Percentiles rank a stretch among this genome's conserved stretches.
Evolutionary conservation across 176 grass and related monocot genomes (phyloP).

Genomic region (Poa pratensis): DNA sequence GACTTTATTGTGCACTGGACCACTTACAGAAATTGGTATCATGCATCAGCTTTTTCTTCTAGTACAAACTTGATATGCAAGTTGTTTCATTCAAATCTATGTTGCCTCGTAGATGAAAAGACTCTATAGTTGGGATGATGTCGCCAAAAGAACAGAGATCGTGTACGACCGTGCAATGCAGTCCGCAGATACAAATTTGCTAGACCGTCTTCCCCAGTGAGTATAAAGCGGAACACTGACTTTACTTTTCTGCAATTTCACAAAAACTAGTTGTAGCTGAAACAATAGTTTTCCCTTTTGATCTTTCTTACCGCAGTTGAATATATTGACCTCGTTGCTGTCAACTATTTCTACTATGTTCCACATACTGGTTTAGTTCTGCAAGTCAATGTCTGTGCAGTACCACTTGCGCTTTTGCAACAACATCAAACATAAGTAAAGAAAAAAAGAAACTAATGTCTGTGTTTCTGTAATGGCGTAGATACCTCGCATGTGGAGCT

Average conservation of each 20-base stretch:
- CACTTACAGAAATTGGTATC: background rate
- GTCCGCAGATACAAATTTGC: conserved; percentile 59
- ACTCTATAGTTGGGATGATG: conserved; percentile 96
- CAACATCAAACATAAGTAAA: background rate
- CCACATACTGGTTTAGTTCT: background rate
- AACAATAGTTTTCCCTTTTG: background rate
- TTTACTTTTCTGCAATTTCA: conserved; percentile 37
- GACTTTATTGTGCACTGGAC: background rate
- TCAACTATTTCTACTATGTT: background rate
- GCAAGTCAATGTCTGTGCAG: background rate
- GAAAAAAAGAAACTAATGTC: background rate
- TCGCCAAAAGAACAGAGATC: conserved; percentile 88
- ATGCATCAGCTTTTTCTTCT: background rate
- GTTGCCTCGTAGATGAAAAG: conserved; percentile 71
- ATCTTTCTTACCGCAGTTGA: background rate
- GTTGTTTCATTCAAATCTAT: conserved; percentile 20
- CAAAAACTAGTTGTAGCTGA: conserved; percentile 18
- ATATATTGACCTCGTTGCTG: background rate
- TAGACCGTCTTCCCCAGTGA: conserved; percentile 77
- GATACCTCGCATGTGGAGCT: conserved; percentile 78
- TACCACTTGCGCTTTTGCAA: conserved; percentile 7
- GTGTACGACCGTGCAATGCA: conserved; percentile 77
- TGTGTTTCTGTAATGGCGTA: conserved; percentile 40
- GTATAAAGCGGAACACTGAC: conserved; percentile 6
- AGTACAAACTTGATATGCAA: background rate